phyloP scores from a whole-genome alignment of 805 yeast genomes.

The Wickerhamiella azyma region DNA sequence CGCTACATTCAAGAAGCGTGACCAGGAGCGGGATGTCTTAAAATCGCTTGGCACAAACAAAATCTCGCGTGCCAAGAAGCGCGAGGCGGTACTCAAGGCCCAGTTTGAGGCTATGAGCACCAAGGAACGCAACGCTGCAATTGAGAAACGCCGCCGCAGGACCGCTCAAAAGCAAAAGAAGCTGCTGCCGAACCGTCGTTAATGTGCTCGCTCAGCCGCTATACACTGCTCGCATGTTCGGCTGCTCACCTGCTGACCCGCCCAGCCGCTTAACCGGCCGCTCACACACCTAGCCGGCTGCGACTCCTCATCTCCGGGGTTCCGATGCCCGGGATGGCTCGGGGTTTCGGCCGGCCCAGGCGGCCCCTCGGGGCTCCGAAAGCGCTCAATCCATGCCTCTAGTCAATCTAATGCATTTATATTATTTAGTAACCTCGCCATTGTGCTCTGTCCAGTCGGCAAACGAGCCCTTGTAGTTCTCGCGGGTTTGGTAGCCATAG shows the following conservation, averaged over 20 bases:
- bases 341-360: too few species aligned
- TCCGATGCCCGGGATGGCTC: too few species aligned
- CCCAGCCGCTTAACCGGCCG: too few species aligned
- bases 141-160: conserved; percentile 27
- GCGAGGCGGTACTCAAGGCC: conserved; percentile 26
- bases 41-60: conserved; percentile 53
- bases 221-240: too few species aligned
- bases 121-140: conserved; percentile 23
- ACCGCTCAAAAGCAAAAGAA: conserved; percentile 28
- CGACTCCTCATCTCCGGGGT: too few species aligned
- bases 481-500: conserved; percentile 72
- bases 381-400: too few species aligned
- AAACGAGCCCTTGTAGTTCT: conserved; percentile 77
- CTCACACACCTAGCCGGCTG: too few species aligned
- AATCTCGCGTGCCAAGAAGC: conserved; percentile 23
- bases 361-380: too few species aligned
- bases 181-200: conserved; percentile 25
- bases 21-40: conserved; percentile 55
- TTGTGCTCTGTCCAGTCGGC: conserved; percentile 61
- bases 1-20: conserved; percentile 59
- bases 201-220: conserved; percentile 5
- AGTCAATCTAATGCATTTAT: too few species aligned
- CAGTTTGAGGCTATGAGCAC: conserved; percentile 27
- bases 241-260: too few species aligned
- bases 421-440: conserved; percentile 46